A percentile compares a stretch with the other conserved stretches of the same genome.
These are phyloP conservation scores for Aureobasidium zeae DNA, from an alignment of 2,329 filamentous ascomycete species.

Conservation along the genomic window DNA sequence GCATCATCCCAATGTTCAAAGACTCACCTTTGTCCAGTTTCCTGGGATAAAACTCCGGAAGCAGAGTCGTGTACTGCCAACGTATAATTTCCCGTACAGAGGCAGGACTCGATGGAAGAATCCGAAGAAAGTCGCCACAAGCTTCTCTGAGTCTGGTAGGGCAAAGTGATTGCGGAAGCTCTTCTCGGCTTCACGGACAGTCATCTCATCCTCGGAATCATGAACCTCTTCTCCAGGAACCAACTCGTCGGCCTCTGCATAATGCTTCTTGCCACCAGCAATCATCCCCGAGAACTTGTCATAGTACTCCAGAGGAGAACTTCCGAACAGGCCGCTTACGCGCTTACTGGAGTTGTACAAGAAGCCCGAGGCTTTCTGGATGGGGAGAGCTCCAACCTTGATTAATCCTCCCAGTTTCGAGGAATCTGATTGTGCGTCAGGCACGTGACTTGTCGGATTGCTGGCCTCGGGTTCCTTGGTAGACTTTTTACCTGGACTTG, in stretches of 20 bases:
- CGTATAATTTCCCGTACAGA: constrained; percentile 92
- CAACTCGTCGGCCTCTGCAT: constrained; percentile 61
- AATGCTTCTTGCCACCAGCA: constrained; percentile 83
- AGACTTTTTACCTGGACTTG: constrained; percentile 6
- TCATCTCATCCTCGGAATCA: constrained; percentile 48
- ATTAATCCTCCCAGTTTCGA: constrained; percentile 50
- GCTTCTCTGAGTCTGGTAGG: constrained; percentile 69
- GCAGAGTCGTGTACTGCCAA: constrained; percentile 79
- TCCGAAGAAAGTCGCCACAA: constrained; percentile 87
- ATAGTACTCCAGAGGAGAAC: constrained; percentile 83
- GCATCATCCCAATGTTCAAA: neutral
- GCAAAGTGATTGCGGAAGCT: constrained; percentile 87
- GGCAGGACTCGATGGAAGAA: constrained; percentile 82
- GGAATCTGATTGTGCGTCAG: constrained; percentile 23
- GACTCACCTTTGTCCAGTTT: constrained; percentile 64
- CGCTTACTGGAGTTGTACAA: constrained; percentile 68
- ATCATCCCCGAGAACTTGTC: constrained; percentile 97
- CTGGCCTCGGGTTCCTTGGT: constrained; percentile 21
- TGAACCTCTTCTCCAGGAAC: constrained; percentile 52
- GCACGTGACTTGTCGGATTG: neutral
- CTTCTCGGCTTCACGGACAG: constrained; percentile 45
- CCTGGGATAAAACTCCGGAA: constrained; percentile 86
- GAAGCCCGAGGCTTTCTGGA: constrained; percentile 79
- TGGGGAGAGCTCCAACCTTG: constrained; percentile 42
- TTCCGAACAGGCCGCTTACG: constrained; percentile 58